Conservation (phyloP, 768 basidiomycete genomes). For the Albatrellus ellisii region DNA sequence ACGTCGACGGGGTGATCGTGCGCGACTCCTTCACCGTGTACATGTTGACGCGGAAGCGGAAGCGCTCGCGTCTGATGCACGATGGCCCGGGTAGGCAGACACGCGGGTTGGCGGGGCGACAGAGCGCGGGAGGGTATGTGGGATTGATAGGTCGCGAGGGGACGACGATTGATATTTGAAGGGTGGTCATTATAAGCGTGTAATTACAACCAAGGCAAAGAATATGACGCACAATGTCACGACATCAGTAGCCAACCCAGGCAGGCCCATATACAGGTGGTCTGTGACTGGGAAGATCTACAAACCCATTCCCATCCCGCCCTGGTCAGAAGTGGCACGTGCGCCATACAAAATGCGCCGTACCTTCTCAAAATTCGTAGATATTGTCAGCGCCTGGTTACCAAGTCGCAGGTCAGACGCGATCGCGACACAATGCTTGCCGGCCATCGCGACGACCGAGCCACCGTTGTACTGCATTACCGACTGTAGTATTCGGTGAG, state of each 20-base stretch:
- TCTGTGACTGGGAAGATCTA: slow-evolving; percentile 94
- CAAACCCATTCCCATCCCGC: slow-evolving; percentile 9
- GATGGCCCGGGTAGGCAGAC: neutral
- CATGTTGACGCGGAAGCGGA: slow-evolving; percentile 95
- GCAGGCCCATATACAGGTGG: slow-evolving; percentile 80
- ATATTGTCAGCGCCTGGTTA: slow-evolving; percentile 73
- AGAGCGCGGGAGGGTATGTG: neutral
- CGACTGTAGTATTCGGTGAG: slow-evolving; percentile 36
- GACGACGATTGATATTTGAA: too few relatives aligned
- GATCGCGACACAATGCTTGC: slow-evolving; percentile 98
- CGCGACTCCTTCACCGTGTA: slow-evolving; percentile 99
- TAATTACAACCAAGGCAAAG: neutral
- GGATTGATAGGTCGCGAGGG: too few relatives aligned
- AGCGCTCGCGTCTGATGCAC: slow-evolving; percentile 80
- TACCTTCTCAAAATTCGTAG: slow-evolving; percentile 93
- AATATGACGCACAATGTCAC: slow-evolving; percentile 59
- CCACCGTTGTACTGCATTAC: slow-evolving; percentile 94
- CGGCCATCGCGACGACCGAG: slow-evolving; percentile 98
- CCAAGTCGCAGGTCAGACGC: slow-evolving; percentile 91
- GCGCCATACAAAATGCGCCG: slow-evolving; percentile 9
- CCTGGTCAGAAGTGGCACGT: neutral
- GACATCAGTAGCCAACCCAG: slow-evolving; percentile 90
- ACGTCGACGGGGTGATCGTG: slow-evolving; percentile 91
- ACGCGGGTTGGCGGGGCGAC: neutral
- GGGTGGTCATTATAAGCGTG: too few relatives aligned